These are phyloP conservation scores for Thecaphora frezii DNA, from an alignment of 1,284 basidiomycete genomes.

Conservation along the genomic window DNA sequence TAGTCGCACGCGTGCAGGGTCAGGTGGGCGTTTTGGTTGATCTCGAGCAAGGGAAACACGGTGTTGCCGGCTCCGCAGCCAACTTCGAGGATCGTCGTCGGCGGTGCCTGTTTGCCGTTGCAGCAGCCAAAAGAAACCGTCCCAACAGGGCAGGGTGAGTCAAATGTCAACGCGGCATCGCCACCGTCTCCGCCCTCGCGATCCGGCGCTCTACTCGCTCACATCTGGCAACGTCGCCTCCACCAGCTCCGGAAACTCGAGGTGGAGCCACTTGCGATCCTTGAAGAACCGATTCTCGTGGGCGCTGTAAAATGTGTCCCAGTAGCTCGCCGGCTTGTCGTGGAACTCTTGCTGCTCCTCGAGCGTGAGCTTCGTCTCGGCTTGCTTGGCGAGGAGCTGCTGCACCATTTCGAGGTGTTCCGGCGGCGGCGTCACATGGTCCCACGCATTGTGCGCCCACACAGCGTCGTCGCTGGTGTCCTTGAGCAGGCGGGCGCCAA, in stretches of 20 bases:
- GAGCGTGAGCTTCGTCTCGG: constrained; percentile 32
- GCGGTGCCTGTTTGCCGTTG: constrained; percentile 4
- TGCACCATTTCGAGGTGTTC: constrained; percentile 37
- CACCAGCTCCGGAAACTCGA: constrained; percentile 56
- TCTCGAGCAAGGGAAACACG: constrained; percentile 80
- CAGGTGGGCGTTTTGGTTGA: constrained; percentile 80
- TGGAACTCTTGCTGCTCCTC: constrained; percentile 47
- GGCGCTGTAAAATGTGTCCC: constrained; percentile 51
- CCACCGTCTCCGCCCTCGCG: not conserved
- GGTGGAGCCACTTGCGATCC: constrained; percentile 53
- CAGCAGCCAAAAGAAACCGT: no score
- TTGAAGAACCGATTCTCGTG: constrained; percentile 58
- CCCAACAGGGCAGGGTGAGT: no score
- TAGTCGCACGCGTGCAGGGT: constrained; percentile 84
- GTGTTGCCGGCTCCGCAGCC: constrained; percentile 74
- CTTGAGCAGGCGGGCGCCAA: constrained; percentile 44
- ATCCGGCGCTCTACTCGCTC: not conserved
- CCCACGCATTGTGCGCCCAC: constrained; percentile 55
- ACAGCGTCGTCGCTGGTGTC: constrained; percentile 21
- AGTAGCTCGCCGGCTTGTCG: constrained; percentile 36
- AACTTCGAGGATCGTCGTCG: constrained; percentile 47
- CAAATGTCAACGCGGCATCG: no score
- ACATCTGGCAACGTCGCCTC: constrained; percentile 32
- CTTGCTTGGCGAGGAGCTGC: constrained; percentile 34
- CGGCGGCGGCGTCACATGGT: constrained; percentile 48